Base-by-base conservation (phyloP, 768 basidiomycete species). In the Lentinula aciculospora region DNA sequence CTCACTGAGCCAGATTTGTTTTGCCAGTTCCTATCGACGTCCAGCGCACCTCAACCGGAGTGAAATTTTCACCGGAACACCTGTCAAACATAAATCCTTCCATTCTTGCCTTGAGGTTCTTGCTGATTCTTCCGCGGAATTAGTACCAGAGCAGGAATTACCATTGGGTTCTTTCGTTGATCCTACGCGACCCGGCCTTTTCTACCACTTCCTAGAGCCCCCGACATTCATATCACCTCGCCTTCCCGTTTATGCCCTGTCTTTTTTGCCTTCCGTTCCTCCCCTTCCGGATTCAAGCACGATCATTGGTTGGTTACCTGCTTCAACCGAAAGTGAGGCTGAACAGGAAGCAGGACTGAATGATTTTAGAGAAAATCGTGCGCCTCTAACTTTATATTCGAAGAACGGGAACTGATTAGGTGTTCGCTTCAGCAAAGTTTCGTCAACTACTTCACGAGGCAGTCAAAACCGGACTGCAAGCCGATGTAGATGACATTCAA, bases 321-420 rank as follows among this genome's bases (percentile, higher is more conserved):
- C 54, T 45, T 58, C 54, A 37, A 61, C 68, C 9, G 66, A 67
- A 27, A 62, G 64, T 1, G 62, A 59, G 4, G 67, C 59, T 2
- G 65, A 66, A 21, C 68, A 71, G 29, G 78, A 80, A 21, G 81
- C 81, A 1, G 82, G 83, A 4, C 67, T 91, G 61, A 81, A 84
- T 56, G 89, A 91, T 66, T 92, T 92, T 62, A 69, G 72, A 54
- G 83, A 84, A 63, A 93, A 92, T 65, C 63, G 91, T 92, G 65
- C 62, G 87, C 56, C 29, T 40, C 17, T 45, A 25, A 12, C 42
- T 39, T 32, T 28, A 28, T 3, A n/a, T 53, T 17, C 23, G 9
- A 17, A 44, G 19, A 8, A 12, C 15, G 10, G 34, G 19, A 37
- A 17, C 4, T 58, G 34, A 36, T 45, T 54, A 17, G 50, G 28